Conservation (phyloP, 2,329 filamentous ascomycete genomes). For the Ceratocystis cubensis region DNA sequence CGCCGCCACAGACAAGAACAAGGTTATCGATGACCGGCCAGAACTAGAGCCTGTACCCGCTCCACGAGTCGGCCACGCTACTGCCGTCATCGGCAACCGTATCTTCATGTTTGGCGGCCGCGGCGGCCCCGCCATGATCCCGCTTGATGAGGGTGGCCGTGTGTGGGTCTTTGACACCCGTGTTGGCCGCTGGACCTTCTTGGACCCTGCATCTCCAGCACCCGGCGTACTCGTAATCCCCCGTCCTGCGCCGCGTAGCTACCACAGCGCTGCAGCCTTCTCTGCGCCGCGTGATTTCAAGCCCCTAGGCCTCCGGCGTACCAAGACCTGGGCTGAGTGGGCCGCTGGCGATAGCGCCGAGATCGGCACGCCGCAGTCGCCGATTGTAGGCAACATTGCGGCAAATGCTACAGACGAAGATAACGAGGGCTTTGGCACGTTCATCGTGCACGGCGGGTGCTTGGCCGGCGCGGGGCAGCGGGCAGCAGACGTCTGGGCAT, state of each 20-base stretch:
- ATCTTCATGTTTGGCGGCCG: slow-evolving; percentile 77
- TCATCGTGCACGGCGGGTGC: slow-evolving; percentile 69
- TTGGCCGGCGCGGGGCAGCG: slow-evolving; percentile 46
- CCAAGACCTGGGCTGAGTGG: slow-evolving; percentile 43
- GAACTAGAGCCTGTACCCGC: slow-evolving; percentile 42
- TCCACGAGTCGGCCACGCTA: slow-evolving; percentile 61
- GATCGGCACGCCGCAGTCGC: slow-evolving; percentile 46
- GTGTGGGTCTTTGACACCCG: slow-evolving; percentile 65
- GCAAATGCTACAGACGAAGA: slow-evolving; percentile 48
- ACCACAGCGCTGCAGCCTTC: slow-evolving; percentile 50
- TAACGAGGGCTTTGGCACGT: slow-evolving; percentile 49
- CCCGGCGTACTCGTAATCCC: slow-evolving; percentile 32
- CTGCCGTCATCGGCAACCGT: slow-evolving; percentile 52
- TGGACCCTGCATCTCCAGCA: slow-evolving; percentile 43
- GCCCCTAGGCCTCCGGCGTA: slow-evolving; percentile 28
- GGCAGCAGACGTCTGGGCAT: slow-evolving; percentile 62
- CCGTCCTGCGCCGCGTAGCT: slow-evolving; percentile 53
- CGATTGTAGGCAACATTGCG: slow-evolving; percentile 45
- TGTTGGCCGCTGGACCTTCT: slow-evolving; percentile 48
- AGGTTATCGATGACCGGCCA: slow-evolving; percentile 24
- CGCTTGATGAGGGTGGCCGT: slow-evolving; percentile 60
- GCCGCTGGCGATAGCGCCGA: slow-evolving; percentile 42
- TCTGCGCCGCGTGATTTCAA: slow-evolving; percentile 44
- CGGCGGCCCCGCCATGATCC: slow-evolving; percentile 53
- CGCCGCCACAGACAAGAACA: slow-evolving; percentile 31